Conservation (phyloP, 768 basidiomycete species). For the Glaciozyma martinii region DNA sequence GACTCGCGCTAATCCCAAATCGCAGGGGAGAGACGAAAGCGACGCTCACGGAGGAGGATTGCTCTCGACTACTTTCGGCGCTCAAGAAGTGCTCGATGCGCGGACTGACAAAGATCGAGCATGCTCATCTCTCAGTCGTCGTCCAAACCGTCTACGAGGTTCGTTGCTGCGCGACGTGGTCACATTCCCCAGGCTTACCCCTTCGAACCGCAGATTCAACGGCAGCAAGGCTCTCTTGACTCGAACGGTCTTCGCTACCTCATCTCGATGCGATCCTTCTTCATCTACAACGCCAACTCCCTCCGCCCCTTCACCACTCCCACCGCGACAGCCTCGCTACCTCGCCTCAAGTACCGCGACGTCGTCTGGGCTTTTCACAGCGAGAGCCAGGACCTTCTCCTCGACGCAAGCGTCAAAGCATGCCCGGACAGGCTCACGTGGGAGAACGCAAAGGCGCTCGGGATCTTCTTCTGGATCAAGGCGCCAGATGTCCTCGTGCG, state of each 20-base stretch:
- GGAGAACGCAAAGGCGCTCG: constrained; percentile 76
- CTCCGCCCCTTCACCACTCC: not conserved
- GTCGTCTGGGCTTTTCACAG: constrained; percentile 97
- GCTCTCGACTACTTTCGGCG: constrained; percentile 50
- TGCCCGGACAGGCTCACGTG: constrained; percentile 69
- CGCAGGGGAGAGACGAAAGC: not conserved
- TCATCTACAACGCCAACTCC: constrained; percentile 9
- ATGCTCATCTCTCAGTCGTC: constrained; percentile 69
- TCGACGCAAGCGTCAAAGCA: constrained; percentile 52
- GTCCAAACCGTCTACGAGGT: constrained; percentile 80
- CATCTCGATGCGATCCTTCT: constrained; percentile 79
- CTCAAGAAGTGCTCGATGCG: constrained; percentile 59
- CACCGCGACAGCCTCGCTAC: not conserved
- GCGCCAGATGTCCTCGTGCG: constrained; percentile 69
- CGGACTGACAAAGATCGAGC: constrained; percentile 67
- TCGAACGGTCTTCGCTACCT: constrained; percentile 86
- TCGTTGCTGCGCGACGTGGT: not conserved
- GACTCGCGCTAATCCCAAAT: not conserved
- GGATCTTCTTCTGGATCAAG: constrained; percentile 78
- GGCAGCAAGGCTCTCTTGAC: constrained; percentile 82
- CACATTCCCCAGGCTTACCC: not conserved
- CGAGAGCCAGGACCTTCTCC: constrained; percentile 77
- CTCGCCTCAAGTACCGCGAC: constrained; percentile 74
- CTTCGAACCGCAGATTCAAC: constrained; percentile 56
- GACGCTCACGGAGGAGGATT: constrained; percentile 3